These are phyloP conservation scores for Cutaneotrichosporon cyanovorans DNA, from an alignment of 1,284 basidiomycete species.

Conservation along the genomic window DNA sequence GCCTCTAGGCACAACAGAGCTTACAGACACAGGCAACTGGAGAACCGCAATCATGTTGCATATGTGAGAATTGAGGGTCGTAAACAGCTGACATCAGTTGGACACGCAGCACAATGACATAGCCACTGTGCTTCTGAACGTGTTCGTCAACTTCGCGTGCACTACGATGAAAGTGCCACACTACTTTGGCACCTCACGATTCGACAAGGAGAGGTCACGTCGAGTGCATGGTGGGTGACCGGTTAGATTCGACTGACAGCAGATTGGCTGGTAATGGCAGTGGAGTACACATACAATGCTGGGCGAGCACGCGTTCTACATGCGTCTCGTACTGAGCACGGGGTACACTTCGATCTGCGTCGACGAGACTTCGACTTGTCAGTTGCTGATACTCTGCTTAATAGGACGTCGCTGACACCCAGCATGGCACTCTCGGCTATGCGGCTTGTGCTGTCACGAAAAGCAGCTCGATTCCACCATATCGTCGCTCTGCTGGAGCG, in stretches of 20 bases:
- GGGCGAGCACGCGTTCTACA: constrained; percentile 36
- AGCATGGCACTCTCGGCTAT: constrained; percentile 59
- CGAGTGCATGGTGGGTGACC: constrained; percentile 10
- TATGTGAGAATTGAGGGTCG: constrained; percentile 26
- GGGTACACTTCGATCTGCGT: constrained; percentile 45
- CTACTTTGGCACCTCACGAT: constrained; percentile 63
- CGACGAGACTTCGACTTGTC: constrained; percentile 59
- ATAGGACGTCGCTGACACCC: not conserved
- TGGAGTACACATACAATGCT: constrained; percentile 35
- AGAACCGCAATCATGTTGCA: constrained; percentile 44
- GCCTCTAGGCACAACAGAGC: not conserved
- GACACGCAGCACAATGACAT: constrained; percentile 66
- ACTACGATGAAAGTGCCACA: constrained; percentile 80
- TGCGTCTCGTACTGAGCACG: constrained; percentile 16
- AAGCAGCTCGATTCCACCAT: constrained; percentile 31
- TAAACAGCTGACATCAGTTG: constrained; percentile 39
- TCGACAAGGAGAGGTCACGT: constrained; percentile 12
- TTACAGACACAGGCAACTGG: constrained; percentile 30
- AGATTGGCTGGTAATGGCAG: constrained; percentile 26
- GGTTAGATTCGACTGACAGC: not conserved
- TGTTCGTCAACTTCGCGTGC: constrained; percentile 80
- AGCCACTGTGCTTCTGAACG: constrained; percentile 62
- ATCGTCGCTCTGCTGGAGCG: constrained; percentile 19
- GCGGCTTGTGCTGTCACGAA: constrained; percentile 62
- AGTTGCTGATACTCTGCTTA: constrained; percentile 32